Base-by-base conservation (phyloP, 2,329 filamentous ascomycete genomes). In the Fusarium abutilonis region DNA sequence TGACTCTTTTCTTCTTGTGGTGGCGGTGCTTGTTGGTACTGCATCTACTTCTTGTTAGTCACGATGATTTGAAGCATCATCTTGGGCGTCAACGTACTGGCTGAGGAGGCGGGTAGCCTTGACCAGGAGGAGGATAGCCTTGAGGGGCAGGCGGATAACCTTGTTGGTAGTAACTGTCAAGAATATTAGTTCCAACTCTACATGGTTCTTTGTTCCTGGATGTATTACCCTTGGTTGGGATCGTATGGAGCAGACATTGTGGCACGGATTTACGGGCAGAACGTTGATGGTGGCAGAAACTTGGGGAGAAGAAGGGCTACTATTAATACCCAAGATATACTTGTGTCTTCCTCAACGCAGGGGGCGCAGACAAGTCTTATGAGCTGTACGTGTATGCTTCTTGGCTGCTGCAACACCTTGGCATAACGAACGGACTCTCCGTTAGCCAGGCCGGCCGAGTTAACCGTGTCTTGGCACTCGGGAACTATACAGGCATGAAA, bases 1-100 rank as follows among this genome's bases (percentile, higher is more conserved):
- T 77, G 75, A 63, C 75, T 77, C 73, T 78, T 77, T 60, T 78
- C 75, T 61, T 76, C 68, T 32, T 62, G 70, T 34, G 71, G 73
- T 44, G 75, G 75, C n/a, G 72, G 71, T 50, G 71, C 71, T 11
- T 57, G 67, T 44, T 64, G 56, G 40, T 76, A 76, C 36, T 73
- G 65, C 75, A 77, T 76, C 70, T 75, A 50, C 14, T 4, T 35
- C 42, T 50, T 54, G 57, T 13, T 51, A 52, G 51, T n/a, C 28
- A 32, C 39, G 26, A 14, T 44, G 34, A 23, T 15, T 31, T 14
- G 40, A 13, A 41, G 28, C 15, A 36, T 13, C 42, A 32, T 5
- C 2, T 29, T 15, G 9, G 17, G 48, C 26, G 14, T 49, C 28
- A 11, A 46, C 67, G 32, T 60, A 72, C 70, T 9, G 58, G 67